These are phyloP conservation scores for Chalciporus pseudorubinellus DNA, from an alignment of 768 basidiomycete genomes.

Conservation along the genomic window DNA sequence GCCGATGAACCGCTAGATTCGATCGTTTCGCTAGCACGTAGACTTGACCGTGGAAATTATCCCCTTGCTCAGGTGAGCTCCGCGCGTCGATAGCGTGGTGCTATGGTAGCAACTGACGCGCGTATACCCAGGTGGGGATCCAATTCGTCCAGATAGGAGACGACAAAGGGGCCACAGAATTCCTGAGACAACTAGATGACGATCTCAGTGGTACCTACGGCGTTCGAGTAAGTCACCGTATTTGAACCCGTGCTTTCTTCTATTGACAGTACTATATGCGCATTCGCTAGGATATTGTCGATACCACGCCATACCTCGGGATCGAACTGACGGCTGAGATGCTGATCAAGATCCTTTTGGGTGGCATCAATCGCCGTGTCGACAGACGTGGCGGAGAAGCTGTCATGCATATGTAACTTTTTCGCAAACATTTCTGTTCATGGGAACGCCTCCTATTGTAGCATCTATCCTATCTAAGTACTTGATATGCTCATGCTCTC, in stretches of 20 bases:
- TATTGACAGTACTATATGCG: background rate
- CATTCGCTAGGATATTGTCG: conserved; percentile 60
- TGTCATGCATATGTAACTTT: conserved; percentile 18
- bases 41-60: conserved; percentile 50
- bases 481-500: too few relatives aligned
- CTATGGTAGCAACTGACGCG: background rate
- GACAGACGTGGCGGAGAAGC: conserved; percentile 34
- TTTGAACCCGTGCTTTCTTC: background rate
- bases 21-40: conserved; percentile 45
- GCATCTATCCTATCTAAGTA: too few relatives aligned
- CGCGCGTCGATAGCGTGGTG: background rate
- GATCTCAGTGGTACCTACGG: conserved; percentile 41
- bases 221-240: conserved; percentile 39
- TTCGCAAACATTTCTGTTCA: background rate
- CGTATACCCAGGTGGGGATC: conserved; percentile 46
- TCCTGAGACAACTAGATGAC: conserved; percentile 56
- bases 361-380: conserved; percentile 60
- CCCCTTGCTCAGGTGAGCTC: conserved; percentile 50
- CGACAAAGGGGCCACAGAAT: conserved; percentile 38
- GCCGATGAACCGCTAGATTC: conserved; percentile 51
- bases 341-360: conserved; percentile 61
- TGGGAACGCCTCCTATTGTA: background rate
- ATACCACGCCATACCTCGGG: conserved; percentile 56
- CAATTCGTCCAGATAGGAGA: conserved; percentile 75
- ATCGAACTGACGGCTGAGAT: conserved; percentile 43